Evolutionary conservation across 352 stramenopile genomes (phyloP).

Genomic region (Phytophthora agathidicida): DNA sequence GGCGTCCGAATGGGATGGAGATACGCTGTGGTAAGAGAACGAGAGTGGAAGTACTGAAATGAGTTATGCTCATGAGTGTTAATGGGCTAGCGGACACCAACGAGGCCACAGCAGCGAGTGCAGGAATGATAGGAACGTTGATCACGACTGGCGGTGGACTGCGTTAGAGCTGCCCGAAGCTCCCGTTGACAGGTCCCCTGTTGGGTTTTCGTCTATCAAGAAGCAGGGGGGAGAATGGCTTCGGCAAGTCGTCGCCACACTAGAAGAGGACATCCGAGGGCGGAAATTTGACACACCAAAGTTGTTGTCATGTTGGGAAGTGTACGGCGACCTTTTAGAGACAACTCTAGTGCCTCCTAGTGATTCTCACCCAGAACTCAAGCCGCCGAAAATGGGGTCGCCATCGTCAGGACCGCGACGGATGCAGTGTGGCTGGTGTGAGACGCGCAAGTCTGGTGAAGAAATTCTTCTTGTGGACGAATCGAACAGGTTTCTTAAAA

Average conservation of each 20-base stretch:
- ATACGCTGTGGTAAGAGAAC: too few species aligned
- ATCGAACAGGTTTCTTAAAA: constrained; percentile 23
- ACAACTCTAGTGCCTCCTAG: not conserved
- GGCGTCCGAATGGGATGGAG: too few species aligned
- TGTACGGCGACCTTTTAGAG: not conserved
- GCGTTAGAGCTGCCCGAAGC: constrained; percentile 5
- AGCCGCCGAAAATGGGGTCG: not conserved
- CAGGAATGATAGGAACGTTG: not conserved
- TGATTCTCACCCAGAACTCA: not conserved
- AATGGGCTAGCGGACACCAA: too few species aligned
- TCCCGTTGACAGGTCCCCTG: not conserved
- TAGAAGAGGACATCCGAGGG: not conserved
- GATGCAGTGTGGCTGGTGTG: constrained; percentile 26
- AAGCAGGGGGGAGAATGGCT: constrained; percentile 11
- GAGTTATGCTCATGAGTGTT: too few species aligned
- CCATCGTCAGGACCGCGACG: constrained; percentile 1
- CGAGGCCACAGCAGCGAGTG: too few species aligned
- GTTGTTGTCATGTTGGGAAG: constrained; percentile 15
- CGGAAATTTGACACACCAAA: not conserved
- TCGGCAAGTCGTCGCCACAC: not conserved
- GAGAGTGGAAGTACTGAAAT: not conserved
- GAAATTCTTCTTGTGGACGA: constrained; percentile 21
- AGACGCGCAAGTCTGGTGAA: constrained; percentile 3
- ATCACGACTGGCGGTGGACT: not conserved
- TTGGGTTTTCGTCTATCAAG: constrained; percentile 11